Evolutionary conservation across 305 asterid species (phyloP).

Genomic region (Ajuga reptans): DNA sequence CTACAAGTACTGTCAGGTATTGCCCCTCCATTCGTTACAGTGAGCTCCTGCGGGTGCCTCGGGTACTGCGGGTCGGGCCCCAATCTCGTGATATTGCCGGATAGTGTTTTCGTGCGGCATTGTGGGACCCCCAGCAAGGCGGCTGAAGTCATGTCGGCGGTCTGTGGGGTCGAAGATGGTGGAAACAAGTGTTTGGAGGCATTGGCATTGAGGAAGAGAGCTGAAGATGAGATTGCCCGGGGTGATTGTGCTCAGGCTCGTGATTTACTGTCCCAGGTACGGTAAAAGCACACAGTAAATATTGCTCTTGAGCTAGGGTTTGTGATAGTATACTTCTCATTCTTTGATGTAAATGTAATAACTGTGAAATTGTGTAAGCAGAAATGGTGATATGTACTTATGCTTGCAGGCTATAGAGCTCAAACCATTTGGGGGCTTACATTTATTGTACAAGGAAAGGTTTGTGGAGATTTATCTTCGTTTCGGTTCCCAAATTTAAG

Average conservation of each 20-base stretch:
- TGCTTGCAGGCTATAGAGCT: conserved; percentile 65
- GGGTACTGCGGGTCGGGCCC: conserved; percentile 84
- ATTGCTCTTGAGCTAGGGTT: not conserved
- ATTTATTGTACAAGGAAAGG: conserved; percentile 63
- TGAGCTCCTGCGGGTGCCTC: conserved; percentile 76
- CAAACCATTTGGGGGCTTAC: conserved; percentile 70
- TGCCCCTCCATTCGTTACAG: conserved; percentile 54
- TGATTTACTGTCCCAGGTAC: conserved; percentile 62
- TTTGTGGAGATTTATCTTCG: conserved; percentile 26
- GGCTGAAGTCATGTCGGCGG: conserved; percentile 43
- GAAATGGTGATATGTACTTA: conserved; percentile 17
- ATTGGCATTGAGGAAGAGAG: conserved; percentile 73
- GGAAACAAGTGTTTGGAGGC: conserved; percentile 58
- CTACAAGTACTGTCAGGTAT: conserved; percentile 66
- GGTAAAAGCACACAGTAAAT: not conserved
- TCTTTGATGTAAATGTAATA: not conserved
- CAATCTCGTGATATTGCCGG: conserved; percentile 60
- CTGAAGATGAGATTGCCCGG: conserved; percentile 49
- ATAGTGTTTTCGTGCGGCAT: conserved; percentile 44
- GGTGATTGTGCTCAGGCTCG: conserved; percentile 45
- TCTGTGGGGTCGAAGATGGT: conserved; percentile 31
- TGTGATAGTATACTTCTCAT: not conserved
- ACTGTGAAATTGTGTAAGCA: not conserved
- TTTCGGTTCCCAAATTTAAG: not conserved
- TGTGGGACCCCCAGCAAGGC: conserved; percentile 70